phyloP scores from a whole-genome alignment of 2,329 filamentous ascomycete species.

The Triangularia setosa region DNA sequence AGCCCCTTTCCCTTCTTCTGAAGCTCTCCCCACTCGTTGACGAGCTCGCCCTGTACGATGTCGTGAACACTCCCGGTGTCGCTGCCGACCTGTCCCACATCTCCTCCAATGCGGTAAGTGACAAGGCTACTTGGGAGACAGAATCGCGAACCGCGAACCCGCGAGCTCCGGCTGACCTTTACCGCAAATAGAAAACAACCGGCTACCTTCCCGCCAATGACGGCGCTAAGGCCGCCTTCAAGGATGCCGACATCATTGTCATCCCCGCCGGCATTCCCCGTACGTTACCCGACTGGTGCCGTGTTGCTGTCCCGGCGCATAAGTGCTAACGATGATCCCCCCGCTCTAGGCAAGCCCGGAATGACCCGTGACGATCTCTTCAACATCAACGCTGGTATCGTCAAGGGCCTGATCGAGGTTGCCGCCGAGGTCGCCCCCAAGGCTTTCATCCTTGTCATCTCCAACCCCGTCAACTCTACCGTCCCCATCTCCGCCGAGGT shows the following conservation, averaged over 20 bases:
- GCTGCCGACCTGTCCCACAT: constrained; percentile 97
- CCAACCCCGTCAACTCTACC: constrained; percentile 98
- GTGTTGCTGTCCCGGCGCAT: not conserved
- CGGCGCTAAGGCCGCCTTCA: constrained; percentile 82
- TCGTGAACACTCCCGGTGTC: constrained; percentile 96
- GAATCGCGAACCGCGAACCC: not conserved
- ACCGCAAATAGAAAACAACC: constrained; percentile 63
- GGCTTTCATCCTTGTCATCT: constrained; percentile 94
- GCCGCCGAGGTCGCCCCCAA: constrained; percentile 86
- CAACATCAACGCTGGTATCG: constrained; percentile 99
- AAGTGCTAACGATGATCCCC: not conserved
- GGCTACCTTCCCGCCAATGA: constrained; percentile 85
- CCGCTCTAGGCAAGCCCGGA: constrained; percentile 79
- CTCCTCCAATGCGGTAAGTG: constrained; percentile 72
- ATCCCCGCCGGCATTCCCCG: constrained; percentile 98
- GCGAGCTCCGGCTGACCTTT: constrained; percentile 4
- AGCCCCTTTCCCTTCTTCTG: constrained; percentile 95
- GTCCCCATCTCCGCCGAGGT: constrained; percentile 97
- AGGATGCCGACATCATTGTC: constrained; percentile 90
- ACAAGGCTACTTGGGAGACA: not conserved
- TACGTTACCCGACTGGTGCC: constrained; percentile 44
- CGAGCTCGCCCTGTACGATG: constrained; percentile 97
- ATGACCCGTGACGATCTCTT: constrained; percentile 99
- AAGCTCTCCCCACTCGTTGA: constrained; percentile 86
- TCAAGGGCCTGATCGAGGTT: constrained; percentile 86